Conservation (phyloP, 2,329 filamentous ascomycete genomes). For the Colletotrichum tropicale region DNA sequence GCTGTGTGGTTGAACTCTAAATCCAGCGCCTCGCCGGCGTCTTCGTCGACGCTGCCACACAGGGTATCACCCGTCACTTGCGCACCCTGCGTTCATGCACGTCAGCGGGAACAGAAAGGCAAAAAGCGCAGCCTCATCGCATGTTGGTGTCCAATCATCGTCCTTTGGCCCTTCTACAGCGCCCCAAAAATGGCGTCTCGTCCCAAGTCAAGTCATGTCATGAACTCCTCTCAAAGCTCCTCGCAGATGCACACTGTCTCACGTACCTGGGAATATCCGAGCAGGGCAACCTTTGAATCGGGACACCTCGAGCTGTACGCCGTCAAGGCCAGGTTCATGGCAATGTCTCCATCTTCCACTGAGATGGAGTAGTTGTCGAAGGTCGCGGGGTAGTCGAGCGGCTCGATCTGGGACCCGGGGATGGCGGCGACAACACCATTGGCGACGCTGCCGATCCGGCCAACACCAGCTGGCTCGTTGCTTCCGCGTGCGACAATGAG, state of each 20-base stretch:
- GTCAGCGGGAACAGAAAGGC: neutral
- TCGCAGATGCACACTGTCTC: neutral
- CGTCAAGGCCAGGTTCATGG: slow-evolving; percentile 32
- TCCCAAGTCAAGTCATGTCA: neutral
- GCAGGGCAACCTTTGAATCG: slow-evolving; percentile 41
- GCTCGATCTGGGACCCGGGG: slow-evolving; percentile 35
- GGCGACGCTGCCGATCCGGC: slow-evolving; percentile 36
- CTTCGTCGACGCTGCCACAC: slow-evolving; percentile 36
- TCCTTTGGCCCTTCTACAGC: neutral
- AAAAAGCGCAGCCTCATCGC: neutral
- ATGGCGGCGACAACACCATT: slow-evolving; percentile 34
- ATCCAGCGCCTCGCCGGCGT: slow-evolving; percentile 5
- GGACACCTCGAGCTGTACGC: slow-evolving; percentile 39
- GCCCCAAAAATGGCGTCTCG: neutral
- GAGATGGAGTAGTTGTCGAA: slow-evolving; percentile 36
- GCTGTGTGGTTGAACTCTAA: slow-evolving; percentile 24
- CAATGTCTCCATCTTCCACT: slow-evolving; percentile 34
- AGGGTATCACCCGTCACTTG: slow-evolving; percentile 41
- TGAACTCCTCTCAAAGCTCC: neutral
- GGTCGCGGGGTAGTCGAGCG: slow-evolving; percentile 43
- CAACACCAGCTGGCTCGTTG: slow-evolving; percentile 35
- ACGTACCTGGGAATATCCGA: slow-evolving; percentile 46
- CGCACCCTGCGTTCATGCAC: slow-evolving; percentile 34
- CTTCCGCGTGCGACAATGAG: slow-evolving; percentile 45
- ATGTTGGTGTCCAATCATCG: neutral